A percentile compares a stretch with the other conserved stretches of the same genome.
Evolutionary conservation across 306 rosid species (phyloP).

Genomic region (Vigna unguiculata): DNA sequence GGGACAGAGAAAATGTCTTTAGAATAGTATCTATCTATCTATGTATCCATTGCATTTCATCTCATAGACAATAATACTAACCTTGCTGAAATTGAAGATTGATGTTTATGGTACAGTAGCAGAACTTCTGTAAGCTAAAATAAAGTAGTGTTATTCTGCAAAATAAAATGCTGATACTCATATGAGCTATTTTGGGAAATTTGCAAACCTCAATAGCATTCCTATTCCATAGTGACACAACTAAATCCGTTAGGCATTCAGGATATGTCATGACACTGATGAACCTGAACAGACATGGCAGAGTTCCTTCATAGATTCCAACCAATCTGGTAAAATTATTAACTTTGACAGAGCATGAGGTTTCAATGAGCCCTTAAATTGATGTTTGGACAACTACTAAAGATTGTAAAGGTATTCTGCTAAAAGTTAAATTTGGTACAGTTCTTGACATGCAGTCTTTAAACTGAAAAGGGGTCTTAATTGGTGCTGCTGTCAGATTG

Average conservation of each 20-base stretch:
- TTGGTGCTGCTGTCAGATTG: background rate
- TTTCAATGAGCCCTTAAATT: conserved; percentile 3
- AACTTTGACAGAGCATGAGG: background rate
- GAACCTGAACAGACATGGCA: conserved; percentile 9
- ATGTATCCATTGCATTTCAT: background rate
- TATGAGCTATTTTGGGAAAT: conserved; percentile 21
- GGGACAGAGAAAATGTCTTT: background rate
- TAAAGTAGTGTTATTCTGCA: background rate
- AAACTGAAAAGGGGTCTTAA: background rate
- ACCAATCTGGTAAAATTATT: conserved; percentile 10
- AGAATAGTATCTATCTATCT: background rate
- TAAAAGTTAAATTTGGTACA: background rate
- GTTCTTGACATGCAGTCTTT: background rate
- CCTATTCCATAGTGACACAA: background rate
- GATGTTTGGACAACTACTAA: background rate
- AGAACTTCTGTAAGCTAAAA: background rate
- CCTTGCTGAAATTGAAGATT: conserved; percentile 9
- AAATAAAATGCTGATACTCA: conserved; percentile 27
- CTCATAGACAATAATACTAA: background rate
- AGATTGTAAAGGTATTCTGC: background rate
- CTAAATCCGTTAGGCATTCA: background rate
- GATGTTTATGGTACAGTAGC: conserved; percentile 3
- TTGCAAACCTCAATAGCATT: background rate
- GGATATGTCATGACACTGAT: background rate
- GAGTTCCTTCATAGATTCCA: conserved; percentile 5